phyloP scores from a whole-genome alignment of 202 grass and related monocot genomes.

The Tripidium arundinaceum region DNA sequence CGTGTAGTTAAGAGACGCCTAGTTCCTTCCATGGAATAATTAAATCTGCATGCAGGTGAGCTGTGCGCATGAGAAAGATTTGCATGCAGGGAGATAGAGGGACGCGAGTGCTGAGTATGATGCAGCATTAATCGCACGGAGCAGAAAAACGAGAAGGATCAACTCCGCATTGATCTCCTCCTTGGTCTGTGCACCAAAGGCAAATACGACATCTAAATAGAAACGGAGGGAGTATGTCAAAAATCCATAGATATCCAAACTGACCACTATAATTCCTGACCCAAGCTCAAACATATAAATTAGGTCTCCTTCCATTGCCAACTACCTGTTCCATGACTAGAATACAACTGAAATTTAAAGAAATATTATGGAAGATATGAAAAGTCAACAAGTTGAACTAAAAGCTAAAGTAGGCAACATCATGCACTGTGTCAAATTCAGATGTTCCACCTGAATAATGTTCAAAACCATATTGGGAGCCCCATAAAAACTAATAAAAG shows the following conservation, averaged over 20 bases:
- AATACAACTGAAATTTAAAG: not conserved
- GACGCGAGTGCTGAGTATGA: not conserved
- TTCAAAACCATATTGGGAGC: not conserved
- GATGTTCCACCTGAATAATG: not conserved
- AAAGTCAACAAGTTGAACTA: not conserved
- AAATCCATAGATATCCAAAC: conserved; percentile 3
- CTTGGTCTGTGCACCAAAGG: not conserved
- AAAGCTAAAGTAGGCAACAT: not conserved
- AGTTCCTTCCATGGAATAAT: not conserved
- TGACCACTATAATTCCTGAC: not conserved
- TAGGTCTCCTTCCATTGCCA: not conserved
- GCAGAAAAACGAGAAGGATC: not conserved
- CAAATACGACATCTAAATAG: not conserved
- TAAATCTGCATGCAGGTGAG: not conserved
- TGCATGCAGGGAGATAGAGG: not conserved
- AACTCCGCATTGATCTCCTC: not conserved
- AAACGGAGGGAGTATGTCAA: not conserved
- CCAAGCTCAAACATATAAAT: not conserved
- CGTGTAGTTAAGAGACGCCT: not conserved
- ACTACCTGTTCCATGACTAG: not conserved
- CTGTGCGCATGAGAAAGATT: too few relatives aligned
- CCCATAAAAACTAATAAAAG: not conserved
- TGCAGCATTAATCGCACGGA: not conserved
- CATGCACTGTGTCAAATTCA: not conserved
- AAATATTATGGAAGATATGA: not conserved